Evolutionary conservation across 169 alveolate species (phyloP).

Genomic region (Miamiensis avidus): DNA sequence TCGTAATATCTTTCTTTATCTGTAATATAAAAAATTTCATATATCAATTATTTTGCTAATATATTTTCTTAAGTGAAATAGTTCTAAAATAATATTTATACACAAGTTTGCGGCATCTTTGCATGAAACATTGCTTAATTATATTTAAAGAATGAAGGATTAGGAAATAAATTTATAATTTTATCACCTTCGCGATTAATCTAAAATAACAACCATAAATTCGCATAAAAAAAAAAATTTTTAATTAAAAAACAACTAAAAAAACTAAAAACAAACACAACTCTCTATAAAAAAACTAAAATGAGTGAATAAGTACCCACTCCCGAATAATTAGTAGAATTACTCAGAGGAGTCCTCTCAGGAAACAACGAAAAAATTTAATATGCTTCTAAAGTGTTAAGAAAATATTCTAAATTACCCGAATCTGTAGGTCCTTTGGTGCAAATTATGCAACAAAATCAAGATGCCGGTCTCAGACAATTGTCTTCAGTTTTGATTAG

Average conservation of each 20-base stretch:
- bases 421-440: constrained; percentile 35
- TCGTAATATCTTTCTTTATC: no score
- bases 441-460: constrained; percentile 21
- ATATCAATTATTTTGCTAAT: no score
- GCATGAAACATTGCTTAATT: no score
- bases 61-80: no score
- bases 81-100: no score
- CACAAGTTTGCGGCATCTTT: no score
- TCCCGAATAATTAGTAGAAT: constrained; percentile 15
- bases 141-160: no score
- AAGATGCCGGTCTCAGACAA: constrained; percentile 28
- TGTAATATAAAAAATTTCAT: no score
- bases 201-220: no score
- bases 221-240: background rate
- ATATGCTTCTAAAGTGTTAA: constrained; percentile 33
- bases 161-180: no score
- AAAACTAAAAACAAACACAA: background rate
- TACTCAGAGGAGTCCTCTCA: constrained; percentile 20
- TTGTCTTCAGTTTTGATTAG: constrained; percentile 39
- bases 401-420: constrained; percentile 26
- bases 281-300: background rate
- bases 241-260: background rate
- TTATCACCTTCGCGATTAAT: no score
- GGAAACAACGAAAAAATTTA: constrained; percentile 41
- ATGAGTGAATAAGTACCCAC: background rate